phyloP scores from a whole-genome alignment of 352 stramenopile species.

The Globisporangium spinosum region DNA sequence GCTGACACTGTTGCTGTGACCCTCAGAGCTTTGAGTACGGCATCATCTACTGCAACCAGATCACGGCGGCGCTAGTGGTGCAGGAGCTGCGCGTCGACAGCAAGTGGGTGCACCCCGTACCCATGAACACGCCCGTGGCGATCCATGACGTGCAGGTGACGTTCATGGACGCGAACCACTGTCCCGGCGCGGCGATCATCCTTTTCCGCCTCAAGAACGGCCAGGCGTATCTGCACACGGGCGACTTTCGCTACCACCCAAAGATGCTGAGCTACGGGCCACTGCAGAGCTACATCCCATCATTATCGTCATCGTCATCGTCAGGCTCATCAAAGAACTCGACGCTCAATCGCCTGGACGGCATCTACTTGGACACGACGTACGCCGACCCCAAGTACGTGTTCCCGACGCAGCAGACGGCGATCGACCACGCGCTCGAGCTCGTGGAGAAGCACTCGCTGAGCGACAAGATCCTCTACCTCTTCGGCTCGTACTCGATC shows the following conservation, averaged over 20 bases:
- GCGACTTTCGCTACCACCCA: slow-evolving; percentile 78
- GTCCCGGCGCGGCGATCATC: slow-evolving; percentile 94
- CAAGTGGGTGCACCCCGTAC: slow-evolving; percentile 90
- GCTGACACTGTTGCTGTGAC: not conserved
- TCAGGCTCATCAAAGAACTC: not conserved
- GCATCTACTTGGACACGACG: slow-evolving; percentile 95
- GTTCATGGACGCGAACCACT: slow-evolving; percentile 96
- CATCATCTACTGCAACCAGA: slow-evolving; percentile 94
- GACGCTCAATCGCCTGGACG: slow-evolving; percentile 43
- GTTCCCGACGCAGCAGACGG: slow-evolving; percentile 88
- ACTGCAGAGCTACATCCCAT: slow-evolving; percentile 43
- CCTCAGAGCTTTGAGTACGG: slow-evolving; percentile 82
- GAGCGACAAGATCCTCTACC: slow-evolving; percentile 83
- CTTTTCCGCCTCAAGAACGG: slow-evolving; percentile 88
- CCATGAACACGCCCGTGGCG: slow-evolving; percentile 86
- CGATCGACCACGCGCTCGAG: slow-evolving; percentile 53
- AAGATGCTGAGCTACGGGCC: slow-evolving; percentile 66
- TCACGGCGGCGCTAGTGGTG: slow-evolving; percentile 90
- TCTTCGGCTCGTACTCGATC: slow-evolving; percentile 97
- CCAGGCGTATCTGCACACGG: slow-evolving; percentile 90
- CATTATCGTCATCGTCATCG: slow-evolving; percentile 1
- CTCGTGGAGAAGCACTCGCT: slow-evolving; percentile 57
- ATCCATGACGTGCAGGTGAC: slow-evolving; percentile 90
- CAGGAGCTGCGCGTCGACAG: slow-evolving; percentile 90
- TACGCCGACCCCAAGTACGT: slow-evolving; percentile 95